A percentile compares a stretch with the other conserved stretches of the same genome.
These are phyloP conservation scores for Colletotrichum caudatum DNA, from an alignment of 2,329 filamentous ascomycete genomes.

Conservation along the genomic window DNA sequence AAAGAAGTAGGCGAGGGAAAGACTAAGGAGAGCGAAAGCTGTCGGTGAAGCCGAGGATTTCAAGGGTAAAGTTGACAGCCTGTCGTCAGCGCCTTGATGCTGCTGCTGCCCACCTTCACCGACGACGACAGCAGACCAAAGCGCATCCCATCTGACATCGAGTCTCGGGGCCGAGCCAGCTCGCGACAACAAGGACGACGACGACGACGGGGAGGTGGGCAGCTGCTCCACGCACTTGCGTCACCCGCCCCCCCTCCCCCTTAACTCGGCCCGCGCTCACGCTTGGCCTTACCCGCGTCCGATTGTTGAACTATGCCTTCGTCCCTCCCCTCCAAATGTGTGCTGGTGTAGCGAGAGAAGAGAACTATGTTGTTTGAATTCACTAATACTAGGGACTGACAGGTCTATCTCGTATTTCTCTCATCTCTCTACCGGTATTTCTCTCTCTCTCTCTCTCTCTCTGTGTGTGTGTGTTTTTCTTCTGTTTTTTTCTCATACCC, in stretches of 20 bases:
- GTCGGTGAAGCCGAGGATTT: constrained; percentile 13
- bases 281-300: constrained; percentile 37
- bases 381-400: neutral
- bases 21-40: neutral
- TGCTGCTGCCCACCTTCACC: neutral
- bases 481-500: neutral
- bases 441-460: no score
- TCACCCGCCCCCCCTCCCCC: constrained; percentile 34
- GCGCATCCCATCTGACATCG: constrained; percentile 5
- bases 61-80: constrained; percentile 9
- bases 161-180: constrained; percentile 6
- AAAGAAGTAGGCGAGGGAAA: neutral
- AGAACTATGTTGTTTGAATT: neutral
- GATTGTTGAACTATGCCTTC: neutral
- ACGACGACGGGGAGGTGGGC: constrained; percentile 15
- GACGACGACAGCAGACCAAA: constrained; percentile 15
- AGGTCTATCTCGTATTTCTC: neutral
- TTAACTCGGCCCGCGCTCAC: constrained; percentile 37
- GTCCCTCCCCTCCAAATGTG: neutral
- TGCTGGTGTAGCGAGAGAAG: neutral
- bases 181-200: neutral
- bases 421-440: no score
- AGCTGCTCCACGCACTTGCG: constrained; percentile 40
- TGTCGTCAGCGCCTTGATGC: neutral
- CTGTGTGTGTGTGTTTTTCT: no score